These are phyloP conservation scores for Cucurbita moschata DNA, from an alignment of 306 rosid genomes.

Conservation along the genomic window DNA sequence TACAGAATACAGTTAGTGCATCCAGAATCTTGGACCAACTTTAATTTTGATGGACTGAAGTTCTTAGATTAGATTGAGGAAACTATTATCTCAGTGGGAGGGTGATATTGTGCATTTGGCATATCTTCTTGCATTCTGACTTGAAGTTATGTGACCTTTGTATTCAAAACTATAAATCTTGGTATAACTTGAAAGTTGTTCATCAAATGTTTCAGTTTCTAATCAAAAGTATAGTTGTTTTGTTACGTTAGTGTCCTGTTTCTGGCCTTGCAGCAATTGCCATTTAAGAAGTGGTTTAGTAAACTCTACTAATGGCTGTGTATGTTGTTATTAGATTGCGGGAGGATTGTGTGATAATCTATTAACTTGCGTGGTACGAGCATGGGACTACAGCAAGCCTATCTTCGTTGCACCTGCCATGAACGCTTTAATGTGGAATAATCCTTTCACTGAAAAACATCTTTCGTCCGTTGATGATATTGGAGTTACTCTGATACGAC, in stretches of 20 bases:
- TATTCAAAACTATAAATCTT: neutral
- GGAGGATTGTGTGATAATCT: slow-evolving; percentile 81
- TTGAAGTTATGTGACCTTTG: neutral
- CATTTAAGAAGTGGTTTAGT: neutral
- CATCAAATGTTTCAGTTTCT: neutral
- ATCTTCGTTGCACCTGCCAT: slow-evolving; percentile 73
- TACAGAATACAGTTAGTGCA: neutral
- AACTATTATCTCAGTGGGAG: neutral
- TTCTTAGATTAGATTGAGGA: neutral
- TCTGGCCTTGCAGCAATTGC: neutral
- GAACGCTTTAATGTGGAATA: slow-evolving; percentile 54
- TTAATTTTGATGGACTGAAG: neutral
- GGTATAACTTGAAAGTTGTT: neutral
- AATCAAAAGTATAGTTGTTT: neutral
- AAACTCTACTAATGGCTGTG: neutral
- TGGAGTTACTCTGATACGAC: slow-evolving; percentile 54
- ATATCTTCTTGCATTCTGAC: neutral
- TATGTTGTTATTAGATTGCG: slow-evolving; percentile 32
- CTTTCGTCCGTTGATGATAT: slow-evolving; percentile 42
- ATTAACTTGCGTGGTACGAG: slow-evolving; percentile 54
- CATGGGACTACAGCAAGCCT: slow-evolving; percentile 76
- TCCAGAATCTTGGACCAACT: neutral
- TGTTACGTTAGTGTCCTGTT: neutral
- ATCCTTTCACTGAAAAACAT: slow-evolving; percentile 55
- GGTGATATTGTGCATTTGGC: neutral